phyloP scores from a whole-genome alignment of 768 basidiomycete species.

The Tubosaeta sp. region DNA sequence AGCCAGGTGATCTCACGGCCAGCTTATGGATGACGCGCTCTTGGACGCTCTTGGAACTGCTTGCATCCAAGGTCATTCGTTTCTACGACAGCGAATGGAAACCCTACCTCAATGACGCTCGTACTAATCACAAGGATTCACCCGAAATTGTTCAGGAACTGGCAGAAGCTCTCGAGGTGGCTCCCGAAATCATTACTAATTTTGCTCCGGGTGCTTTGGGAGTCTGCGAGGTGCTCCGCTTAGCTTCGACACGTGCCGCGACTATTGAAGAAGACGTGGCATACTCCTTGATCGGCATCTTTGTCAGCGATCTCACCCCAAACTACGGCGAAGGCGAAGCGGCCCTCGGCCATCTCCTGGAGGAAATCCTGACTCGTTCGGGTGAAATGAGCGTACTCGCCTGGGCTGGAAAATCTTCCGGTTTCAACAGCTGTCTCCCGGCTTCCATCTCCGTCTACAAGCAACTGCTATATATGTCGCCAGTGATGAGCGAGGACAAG shows the following conservation, averaged over 20 bases:
- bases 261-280: constrained; percentile 6
- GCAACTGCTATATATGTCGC: background rate
- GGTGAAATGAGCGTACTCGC: constrained; percentile 3
- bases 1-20: constrained; percentile 1
- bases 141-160: constrained; percentile 5
- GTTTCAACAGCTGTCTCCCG: constrained; percentile 9
- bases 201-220: constrained; percentile 3
- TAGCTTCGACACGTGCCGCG: constrained; percentile 7
- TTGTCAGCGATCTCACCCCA: constrained; percentile 3
- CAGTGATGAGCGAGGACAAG: background rate
- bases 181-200: constrained; percentile 6
- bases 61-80: constrained; percentile 10
- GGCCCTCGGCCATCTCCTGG: constrained; percentile 8
- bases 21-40: constrained; percentile 10
- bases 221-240: constrained; percentile 2
- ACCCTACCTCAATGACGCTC: constrained; percentile 5
- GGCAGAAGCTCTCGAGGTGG: constrained; percentile 1
- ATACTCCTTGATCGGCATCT: constrained; percentile 8
- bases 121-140: constrained; percentile 10
- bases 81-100: constrained; percentile 10
- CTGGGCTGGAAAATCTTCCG: constrained; percentile 4
- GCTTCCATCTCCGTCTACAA: constrained; percentile 3
- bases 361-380: constrained; percentile 4
- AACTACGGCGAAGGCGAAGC: constrained; percentile 10
- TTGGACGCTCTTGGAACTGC: constrained; percentile 11